Conservation (phyloP, 352 stramenopile genomes). For the Pythium oligandrum region DNA sequence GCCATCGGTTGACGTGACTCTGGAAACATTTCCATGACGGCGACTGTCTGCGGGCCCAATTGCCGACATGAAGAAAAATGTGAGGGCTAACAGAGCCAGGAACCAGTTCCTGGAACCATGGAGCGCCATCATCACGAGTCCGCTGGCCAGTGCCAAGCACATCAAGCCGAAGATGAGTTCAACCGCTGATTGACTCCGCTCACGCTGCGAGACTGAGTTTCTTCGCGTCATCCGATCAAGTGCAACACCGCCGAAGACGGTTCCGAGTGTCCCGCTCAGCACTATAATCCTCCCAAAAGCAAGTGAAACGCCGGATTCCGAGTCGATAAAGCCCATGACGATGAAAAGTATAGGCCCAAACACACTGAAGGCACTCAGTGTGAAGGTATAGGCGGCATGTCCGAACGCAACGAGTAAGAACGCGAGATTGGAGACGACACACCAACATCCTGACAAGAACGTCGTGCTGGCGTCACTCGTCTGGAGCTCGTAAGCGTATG, state of each 20-base stretch:
- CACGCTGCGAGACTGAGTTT: conserved; percentile 23
- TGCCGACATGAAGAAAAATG: conserved; percentile 52
- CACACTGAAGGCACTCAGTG: conserved; percentile 62
- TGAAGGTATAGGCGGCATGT: conserved; percentile 75
- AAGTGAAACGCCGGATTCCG: conserved; percentile 61
- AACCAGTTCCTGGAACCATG: conserved; percentile 35
- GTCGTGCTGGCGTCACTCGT: too few species aligned
- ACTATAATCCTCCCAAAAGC: conserved; percentile 69
- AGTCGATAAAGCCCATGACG: conserved; percentile 67
- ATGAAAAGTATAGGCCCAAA: conserved; percentile 79
- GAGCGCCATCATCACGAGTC: conserved; percentile 36
- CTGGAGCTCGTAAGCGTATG: too few species aligned
- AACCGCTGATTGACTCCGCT: conserved; percentile 36
- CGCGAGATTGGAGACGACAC: conserved; percentile 47
- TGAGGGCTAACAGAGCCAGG: conserved; percentile 43
- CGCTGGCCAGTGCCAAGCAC: conserved; percentile 35
- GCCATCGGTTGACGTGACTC: conserved; percentile 64
- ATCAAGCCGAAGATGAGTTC: conserved; percentile 46
- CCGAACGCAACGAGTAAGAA: conserved; percentile 69
- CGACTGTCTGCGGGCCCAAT: conserved; percentile 57
- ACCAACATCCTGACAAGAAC: conserved; percentile 29
- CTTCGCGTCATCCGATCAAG: conserved; percentile 38
- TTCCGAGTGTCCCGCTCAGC: conserved; percentile 71
- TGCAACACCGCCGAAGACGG: conserved; percentile 63
- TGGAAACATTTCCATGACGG: conserved; percentile 76